Evolutionary conservation across 441 rosid species (phyloP).

Genomic region (Brassica hybrid): DNA sequence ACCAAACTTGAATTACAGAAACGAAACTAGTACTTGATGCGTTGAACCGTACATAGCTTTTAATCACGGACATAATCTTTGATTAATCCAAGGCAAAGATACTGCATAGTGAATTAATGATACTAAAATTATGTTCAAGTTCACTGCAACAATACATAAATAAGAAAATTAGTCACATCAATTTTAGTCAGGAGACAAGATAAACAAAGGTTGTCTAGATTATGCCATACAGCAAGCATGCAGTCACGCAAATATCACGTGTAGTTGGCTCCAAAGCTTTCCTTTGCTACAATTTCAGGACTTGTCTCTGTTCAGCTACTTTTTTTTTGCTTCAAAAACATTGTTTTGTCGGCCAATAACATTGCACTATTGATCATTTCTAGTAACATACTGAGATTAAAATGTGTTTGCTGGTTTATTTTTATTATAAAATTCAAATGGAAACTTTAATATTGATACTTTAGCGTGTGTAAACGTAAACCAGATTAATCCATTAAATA

Average conservation of each 20-base stretch:
- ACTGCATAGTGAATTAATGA: slow-evolving; percentile 6
- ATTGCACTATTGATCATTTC: not conserved
- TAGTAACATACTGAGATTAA: not conserved
- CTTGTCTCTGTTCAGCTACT: slow-evolving; percentile 19
- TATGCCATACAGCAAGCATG: slow-evolving; percentile 36
- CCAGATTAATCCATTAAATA: not conserved
- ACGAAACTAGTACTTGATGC: slow-evolving; percentile 39
- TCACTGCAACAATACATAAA: slow-evolving; percentile 30
- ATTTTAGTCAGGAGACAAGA: slow-evolving; percentile 37
- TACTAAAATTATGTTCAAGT: slow-evolving; percentile 29
- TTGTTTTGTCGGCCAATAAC: slow-evolving; percentile 6
- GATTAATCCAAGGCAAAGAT: slow-evolving; percentile 45
- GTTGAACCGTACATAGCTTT: slow-evolving; percentile 41
- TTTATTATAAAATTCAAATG: not conserved
- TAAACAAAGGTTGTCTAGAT: slow-evolving; percentile 43
- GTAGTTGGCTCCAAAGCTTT: slow-evolving; percentile 28
- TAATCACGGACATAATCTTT: slow-evolving; percentile 37
- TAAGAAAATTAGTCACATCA: slow-evolving; percentile 13
- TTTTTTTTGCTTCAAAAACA: slow-evolving; percentile 1
- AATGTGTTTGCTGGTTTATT: not conserved
- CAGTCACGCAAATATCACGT: slow-evolving; percentile 42
- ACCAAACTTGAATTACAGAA: slow-evolving; percentile 22
- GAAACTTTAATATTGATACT: slow-evolving; percentile 2
- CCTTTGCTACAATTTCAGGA: slow-evolving; percentile 17
- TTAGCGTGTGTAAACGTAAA: not conserved